These are phyloP conservation scores for Anthostomella pinea DNA, from an alignment of 2,329 filamentous ascomycete species.

Conservation along the genomic window DNA sequence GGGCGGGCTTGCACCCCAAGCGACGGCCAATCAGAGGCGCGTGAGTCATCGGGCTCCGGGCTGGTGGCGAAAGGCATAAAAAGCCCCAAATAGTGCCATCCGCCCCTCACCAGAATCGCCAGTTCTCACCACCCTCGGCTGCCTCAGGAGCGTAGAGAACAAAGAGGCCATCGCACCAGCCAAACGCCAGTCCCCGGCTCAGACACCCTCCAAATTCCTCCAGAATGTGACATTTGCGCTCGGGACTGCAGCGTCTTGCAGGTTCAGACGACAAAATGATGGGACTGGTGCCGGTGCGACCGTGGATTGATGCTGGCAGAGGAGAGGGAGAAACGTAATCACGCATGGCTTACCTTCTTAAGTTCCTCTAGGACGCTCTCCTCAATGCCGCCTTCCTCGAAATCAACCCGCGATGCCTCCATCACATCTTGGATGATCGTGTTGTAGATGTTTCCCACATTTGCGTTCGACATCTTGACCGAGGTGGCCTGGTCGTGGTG, in stretches of 20 bases:
- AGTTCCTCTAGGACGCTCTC: constrained; percentile 83
- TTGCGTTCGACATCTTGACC: constrained; percentile 54
- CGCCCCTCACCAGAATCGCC: constrained; percentile 42
- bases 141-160: constrained; percentile 20
- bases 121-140: constrained; percentile 38
- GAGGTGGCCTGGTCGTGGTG: constrained; percentile 2
- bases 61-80: constrained; percentile 40
- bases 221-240: constrained; percentile 2
- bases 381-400: constrained; percentile 93
- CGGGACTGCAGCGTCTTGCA: constrained; percentile 1
- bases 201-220: not conserved
- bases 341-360: constrained; percentile 66
- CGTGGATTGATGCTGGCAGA: constrained; percentile 9
- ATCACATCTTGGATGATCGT: constrained; percentile 81
- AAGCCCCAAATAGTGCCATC: constrained; percentile 55
- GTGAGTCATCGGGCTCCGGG: constrained; percentile 22
- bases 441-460: constrained; percentile 76
- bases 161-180: constrained; percentile 6
- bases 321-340: constrained; percentile 12
- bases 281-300: constrained; percentile 5
- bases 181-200: not conserved
- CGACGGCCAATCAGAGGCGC: constrained; percentile 18
- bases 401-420: constrained; percentile 87
- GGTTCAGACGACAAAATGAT: not conserved
- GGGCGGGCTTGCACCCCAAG: constrained; percentile 5